Evolutionary conservation across 2,329 filamentous ascomycete species (phyloP), one percentile per base, ranked within the genome.

Genomic region (Davidsoniella australis): DNA sequence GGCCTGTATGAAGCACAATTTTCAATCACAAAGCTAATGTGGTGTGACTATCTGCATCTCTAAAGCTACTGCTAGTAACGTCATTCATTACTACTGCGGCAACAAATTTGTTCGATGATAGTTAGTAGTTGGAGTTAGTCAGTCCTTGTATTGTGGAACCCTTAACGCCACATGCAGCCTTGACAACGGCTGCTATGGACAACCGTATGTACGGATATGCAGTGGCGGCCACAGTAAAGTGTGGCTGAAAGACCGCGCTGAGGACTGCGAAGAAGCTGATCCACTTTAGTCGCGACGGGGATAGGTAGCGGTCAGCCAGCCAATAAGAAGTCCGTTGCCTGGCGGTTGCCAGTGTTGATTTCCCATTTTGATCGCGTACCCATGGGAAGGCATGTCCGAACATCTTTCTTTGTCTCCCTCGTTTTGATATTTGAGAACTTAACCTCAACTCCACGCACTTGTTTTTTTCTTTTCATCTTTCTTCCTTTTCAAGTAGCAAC

Each of bases 271-370:
- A 37, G 29, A 23, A n/a, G 17, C 17, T 18, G 51, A 17, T 41
- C 51, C 47, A 53, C 51, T 49, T 53, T 38, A 47, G 41, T 53
- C 51, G 51, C 51, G 51, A 53, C 47, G 41, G 47, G 42, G 42
- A 41, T 41, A 16, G 33, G 14, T 17, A 43, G 45, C 26, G 26
- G 43, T 37, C 41, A 26, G 49, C 24, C 18, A 52, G 53, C 71
- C 70, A 74, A 73, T 73, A 49, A 61, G 20, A 56, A 38, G 3
- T 12, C 58, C 59, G 76, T 80, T 80, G 74, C 72, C 57, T 62
- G 56, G 71, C 62, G 59, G 72, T 76, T 75, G 70, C 66, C 59
- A 62, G 55, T 75, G 69, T 74, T 74, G 68, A 73, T 54, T 45
- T 52, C 26, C 47, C 47, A 47, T 42, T 46, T 47, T 49, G 43